Evolutionary conservation across 2,329 filamentous ascomycete genomes (phyloP), one percentile per base, ranked within the genome.

Genomic region (Colletotrichum lupini): DNA sequence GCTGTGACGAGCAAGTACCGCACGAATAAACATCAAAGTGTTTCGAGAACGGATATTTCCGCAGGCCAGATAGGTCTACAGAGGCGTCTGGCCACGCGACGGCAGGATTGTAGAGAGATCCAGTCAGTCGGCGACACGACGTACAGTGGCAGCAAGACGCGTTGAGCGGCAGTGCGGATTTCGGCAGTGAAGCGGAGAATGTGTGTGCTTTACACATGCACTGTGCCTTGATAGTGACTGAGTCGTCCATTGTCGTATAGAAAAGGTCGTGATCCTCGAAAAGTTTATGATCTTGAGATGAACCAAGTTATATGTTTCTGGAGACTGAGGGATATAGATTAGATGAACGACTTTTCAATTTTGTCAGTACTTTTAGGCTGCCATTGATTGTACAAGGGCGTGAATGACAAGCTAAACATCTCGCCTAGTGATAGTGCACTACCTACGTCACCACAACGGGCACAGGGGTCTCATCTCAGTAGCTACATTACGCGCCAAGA

Each of bases 131-230:
- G 1, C 87, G 83, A 76, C 87, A 89, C 3, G 86, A 88, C 22
- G 78, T 79, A 80, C 87, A 89, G 79, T 89, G 87, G 76, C 87
- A 89, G 68, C 79, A 80, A 6, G 77, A 77, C 0, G 80, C 84
- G 53, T 78, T 70, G 0, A 89, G 79, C 8, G 87, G 87, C 2
- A 88, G 80, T 0, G 77, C 74, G 1, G 82, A 80, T 19, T 63
- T 70, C 1, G 79, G 67, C 1, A 87, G 67, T 1, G 75, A 28
- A 1, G 82, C 67, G 6, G 76, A 82, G 79, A 87, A 87, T 16
- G 70, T 80, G 74, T 87, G 82, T 0, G 78, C 70, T 67, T 82
- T 82, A 81, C 87, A 88, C 12, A 88, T 82, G 70, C 87, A 89
- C 57, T 83, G 81, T 4, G 72, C 68, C 49, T 63, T 74, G 9